phyloP scores from a whole-genome alignment of 768 basidiomycete genomes.

The Mycena filopes region DNA sequence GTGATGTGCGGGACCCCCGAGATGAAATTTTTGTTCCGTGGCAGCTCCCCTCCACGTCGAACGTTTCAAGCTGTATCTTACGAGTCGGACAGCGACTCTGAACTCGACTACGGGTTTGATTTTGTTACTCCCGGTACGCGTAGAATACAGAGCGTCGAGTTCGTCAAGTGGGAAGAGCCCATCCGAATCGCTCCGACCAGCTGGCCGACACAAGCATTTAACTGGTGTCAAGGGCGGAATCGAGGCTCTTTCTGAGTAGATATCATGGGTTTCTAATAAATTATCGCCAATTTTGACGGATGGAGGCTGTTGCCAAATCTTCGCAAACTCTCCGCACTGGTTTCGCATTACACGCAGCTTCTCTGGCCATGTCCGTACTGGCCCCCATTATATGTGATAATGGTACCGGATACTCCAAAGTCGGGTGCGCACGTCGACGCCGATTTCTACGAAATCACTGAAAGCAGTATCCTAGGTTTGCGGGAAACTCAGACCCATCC shows the following conservation, averaged over 20 bases:
- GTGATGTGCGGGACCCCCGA: not conserved
- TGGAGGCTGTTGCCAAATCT: not conserved
- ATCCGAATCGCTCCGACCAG: not conserved
- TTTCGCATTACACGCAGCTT: conserved; percentile 16
- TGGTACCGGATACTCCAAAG: conserved; percentile 97
- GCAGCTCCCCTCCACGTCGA: conserved; percentile 1
- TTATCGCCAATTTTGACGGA: not conserved
- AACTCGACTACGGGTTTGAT: conserved; percentile 9
- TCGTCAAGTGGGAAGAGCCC: not conserved
- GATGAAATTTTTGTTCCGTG: conserved; percentile 11
- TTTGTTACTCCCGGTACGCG: not conserved
- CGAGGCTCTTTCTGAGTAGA: not conserved
- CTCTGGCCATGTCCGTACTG: conserved; percentile 74
- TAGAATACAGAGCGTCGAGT: conserved; percentile 12
- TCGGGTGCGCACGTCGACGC: conserved; percentile 73
- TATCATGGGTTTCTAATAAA: too few relatives aligned
- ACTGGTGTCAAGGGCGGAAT: conserved; percentile 1
- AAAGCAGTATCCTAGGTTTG: conserved; percentile 69
- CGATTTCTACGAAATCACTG: not conserved
- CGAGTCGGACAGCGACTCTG: conserved; percentile 16
- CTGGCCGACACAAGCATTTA: conserved; percentile 15
- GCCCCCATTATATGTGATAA: conserved; percentile 98
- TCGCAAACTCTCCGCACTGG: conserved; percentile 4
- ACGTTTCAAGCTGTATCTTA: not conserved
- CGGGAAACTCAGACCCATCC: conserved; percentile 98